Evolutionary conservation across 2,329 filamentous ascomycete genomes (phyloP), one percentile per base, ranked within the genome.

Genomic region (Cephalotrichum gorgonifer): DNA sequence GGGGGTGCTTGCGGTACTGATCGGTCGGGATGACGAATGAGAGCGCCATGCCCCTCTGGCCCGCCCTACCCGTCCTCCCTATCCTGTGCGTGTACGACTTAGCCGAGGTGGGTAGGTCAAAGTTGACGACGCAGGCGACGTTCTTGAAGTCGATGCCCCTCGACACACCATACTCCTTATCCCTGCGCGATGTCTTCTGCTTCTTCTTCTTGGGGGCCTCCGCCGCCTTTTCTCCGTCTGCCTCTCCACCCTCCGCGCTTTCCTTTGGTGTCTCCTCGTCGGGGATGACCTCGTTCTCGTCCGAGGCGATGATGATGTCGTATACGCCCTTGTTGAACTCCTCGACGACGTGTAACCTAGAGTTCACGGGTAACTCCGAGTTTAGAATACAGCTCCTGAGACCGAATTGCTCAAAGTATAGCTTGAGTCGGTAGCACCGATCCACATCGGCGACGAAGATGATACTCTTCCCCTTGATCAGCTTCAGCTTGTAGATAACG

Each of bases 71-170:
- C 6, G 93, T 98, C 28, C 93, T 83, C 28, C 93, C 93, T 58
- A 98, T 95, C 48, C 93, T 84, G 67, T 98, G 93, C n/a, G 87
- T 94, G 66, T 98, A 98, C 8, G 88, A 95, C 62, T 88, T 94
- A 33, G 88, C 85, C 8, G 83, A 85, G 15, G 82, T 80, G 1
- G 93, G 93, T 15, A 98, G 82, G 65, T 98, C 93, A 64, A 98
- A 98, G 70, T 98, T 98, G 62, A 98, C 81, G 23, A 98, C 90
- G 54, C 87, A 89, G 3, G 88, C 83, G 49, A 98, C 90, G 60
- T 96, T 91, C 60, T 93, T 85, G 72, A 98, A 98, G 66, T 98
- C 93, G 57, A 98, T 94, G 51, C 91, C 93, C 58, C 93, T 81
- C 11, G 90, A 91, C n/a, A 98, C 85, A 17, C 93, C 90, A 59